These are phyloP conservation scores for Sporopachydermia quercuum DNA, from an alignment of 805 yeast species.

Conservation along the genomic window DNA sequence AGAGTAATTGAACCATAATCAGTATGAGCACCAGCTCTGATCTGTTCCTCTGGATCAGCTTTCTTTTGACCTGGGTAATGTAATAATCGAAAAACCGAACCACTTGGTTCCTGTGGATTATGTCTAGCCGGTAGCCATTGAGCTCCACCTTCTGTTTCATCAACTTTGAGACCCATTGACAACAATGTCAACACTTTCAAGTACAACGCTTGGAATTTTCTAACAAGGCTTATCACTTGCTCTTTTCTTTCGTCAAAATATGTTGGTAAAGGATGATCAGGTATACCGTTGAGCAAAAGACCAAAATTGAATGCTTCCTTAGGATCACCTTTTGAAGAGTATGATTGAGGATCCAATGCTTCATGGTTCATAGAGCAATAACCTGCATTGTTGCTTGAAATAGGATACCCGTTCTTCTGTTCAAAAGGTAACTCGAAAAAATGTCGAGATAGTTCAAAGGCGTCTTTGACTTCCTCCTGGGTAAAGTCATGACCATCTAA, in stretches of 20 bases:
- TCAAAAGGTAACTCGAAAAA: conserved; percentile 37
- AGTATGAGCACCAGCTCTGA: conserved; percentile 78
- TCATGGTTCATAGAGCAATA: conserved; percentile 43
- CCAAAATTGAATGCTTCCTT: conserved; percentile 63
- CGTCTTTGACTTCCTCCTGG: conserved; percentile 33
- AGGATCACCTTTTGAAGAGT: conserved; percentile 32
- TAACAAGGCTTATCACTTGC: conserved; percentile 20
- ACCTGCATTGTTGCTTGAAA: conserved; percentile 44
- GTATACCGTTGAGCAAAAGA: conserved; percentile 33
- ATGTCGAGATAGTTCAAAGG: conserved; percentile 25
- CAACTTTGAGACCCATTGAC: conserved; percentile 49
- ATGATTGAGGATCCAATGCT: conserved; percentile 20
- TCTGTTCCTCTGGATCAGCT: conserved; percentile 33
- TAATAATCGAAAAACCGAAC: conserved; percentile 53
- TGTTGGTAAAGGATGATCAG: conserved; percentile 32
- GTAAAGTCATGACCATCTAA: conserved; percentile 55
- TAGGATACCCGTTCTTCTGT: conserved; percentile 34
- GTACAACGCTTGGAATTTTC: conserved; percentile 36
- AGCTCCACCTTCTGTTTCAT: conserved; percentile 32
- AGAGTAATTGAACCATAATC: conserved; percentile 70
- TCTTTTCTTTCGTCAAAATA: conserved; percentile 31
- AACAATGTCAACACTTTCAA: conserved; percentile 36
- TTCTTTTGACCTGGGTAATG: conserved; percentile 51
- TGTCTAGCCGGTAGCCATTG: conserved; percentile 57
- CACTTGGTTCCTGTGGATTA: conserved; percentile 32